Conservation (phyloP, 345 rosid species). For the Abelmoschus esculentus region DNA sequence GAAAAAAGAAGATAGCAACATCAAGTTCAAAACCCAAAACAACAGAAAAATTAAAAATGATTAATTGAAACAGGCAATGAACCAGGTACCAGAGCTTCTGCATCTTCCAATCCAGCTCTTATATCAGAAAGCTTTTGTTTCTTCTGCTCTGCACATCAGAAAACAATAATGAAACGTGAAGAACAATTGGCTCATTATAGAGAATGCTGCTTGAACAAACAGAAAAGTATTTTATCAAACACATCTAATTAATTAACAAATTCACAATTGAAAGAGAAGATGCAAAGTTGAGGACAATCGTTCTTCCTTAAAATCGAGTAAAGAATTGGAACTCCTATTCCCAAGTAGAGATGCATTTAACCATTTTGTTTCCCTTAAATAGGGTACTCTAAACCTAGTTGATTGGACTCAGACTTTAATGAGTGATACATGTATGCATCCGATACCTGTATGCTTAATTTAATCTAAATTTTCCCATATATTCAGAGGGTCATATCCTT, state of each 20-base stretch:
- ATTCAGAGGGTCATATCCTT: too few species aligned
- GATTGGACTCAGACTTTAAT: too few species aligned
- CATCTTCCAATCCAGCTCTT: constrained; percentile 58
- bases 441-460: too few species aligned
- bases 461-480: too few species aligned
- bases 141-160: constrained; percentile 54
- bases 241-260: background rate
- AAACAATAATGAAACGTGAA: background rate
- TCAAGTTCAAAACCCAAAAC: background rate
- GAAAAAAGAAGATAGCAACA: constrained; percentile 10
- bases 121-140: constrained; percentile 76
- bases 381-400: too few species aligned
- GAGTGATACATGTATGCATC: too few species aligned
- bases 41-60: background rate
- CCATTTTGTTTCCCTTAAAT: too few species aligned
- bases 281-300: too few species aligned
- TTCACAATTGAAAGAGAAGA: background rate
- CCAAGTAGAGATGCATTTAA: too few species aligned
- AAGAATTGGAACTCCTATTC: too few species aligned
- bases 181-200: background rate
- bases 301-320: too few species aligned
- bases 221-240: background rate
- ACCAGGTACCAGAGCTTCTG: constrained; percentile 62
- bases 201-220: background rate
- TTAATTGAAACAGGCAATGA: constrained; percentile 6